Percentiles rank a stretch among this genome's conserved stretches.
Evolutionary conservation across 2,329 filamentous ascomycete genomes (phyloP).

Genomic region (Colletotrichum sp.): DNA sequence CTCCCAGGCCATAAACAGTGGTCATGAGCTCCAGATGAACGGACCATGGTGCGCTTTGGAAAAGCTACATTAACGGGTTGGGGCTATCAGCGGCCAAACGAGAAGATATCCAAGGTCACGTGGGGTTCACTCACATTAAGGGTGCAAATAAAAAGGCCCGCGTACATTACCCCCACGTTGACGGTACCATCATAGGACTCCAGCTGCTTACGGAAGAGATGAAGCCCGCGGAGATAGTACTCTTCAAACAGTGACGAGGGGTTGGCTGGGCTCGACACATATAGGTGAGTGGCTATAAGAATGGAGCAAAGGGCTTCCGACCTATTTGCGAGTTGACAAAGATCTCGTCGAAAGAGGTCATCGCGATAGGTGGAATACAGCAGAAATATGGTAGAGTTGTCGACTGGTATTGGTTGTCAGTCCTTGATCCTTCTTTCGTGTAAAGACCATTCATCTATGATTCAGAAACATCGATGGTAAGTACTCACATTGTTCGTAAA

Average conservation of each 20-base stretch:
- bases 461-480: background rate
- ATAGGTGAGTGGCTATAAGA: background rate
- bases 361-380: background rate
- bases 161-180: background rate
- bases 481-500: background rate
- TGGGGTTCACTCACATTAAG: background rate
- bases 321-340: background rate
- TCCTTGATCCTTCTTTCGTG: background rate
- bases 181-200: background rate
- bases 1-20: background rate
- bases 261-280: background rate
- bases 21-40: background rate
- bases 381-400: background rate
- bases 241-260: background rate
- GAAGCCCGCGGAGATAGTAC: background rate
- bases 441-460: accelerated
- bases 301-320: background rate
- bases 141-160: background rate
- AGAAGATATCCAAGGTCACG: accelerated
- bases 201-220: background rate
- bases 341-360: background rate
- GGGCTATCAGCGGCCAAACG: accelerated
- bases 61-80: background rate
- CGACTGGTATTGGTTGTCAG: background rate
- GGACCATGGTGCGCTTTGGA: background rate